These are phyloP conservation scores for Smithsoniella earleae DNA, from an alignment of 163 green algal species.

Conservation along the genomic window DNA sequence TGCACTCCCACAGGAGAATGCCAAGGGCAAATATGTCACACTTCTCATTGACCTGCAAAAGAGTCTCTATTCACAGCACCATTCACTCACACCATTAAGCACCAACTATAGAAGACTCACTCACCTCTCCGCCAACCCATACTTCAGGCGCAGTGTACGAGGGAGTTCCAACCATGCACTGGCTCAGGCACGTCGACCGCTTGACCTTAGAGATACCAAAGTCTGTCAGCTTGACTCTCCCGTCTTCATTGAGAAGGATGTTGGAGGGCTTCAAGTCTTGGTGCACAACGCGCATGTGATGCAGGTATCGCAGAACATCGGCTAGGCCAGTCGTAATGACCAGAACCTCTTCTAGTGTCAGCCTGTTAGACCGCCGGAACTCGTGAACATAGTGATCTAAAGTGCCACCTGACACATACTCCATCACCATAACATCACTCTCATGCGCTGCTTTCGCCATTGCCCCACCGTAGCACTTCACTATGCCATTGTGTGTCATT, in stretches of 20 bases:
- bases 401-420: conserved; percentile 25
- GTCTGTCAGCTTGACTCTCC: conserved; percentile 82
- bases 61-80: no score
- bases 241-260: conserved; percentile 74
- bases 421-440: conserved; percentile 13
- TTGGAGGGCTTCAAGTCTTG: conserved; percentile 89
- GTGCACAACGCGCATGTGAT: conserved; percentile 50
- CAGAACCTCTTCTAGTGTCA: conserved; percentile 16
- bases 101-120: no score
- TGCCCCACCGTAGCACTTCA: conserved; percentile 13
- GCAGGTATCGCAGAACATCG: conserved; percentile 26
- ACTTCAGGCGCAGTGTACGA: conserved; percentile 24
- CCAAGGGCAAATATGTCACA: conserved; percentile 29
- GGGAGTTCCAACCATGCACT: conserved; percentile 10
- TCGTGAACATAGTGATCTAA: conserved; percentile 27
- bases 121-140: background rate
- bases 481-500: conserved; percentile 26
- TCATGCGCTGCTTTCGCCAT: background rate
- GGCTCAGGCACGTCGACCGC: conserved; percentile 15
- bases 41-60: conserved; percentile 31
- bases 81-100: no score
- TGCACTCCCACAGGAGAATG: conserved; percentile 28
- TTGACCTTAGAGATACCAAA: conserved; percentile 74
- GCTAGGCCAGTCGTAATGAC: conserved; percentile 25
- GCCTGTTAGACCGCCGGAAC: background rate